Conservation (phyloP, 179 eudicot species). For the Patellifolia procumbens region DNA sequence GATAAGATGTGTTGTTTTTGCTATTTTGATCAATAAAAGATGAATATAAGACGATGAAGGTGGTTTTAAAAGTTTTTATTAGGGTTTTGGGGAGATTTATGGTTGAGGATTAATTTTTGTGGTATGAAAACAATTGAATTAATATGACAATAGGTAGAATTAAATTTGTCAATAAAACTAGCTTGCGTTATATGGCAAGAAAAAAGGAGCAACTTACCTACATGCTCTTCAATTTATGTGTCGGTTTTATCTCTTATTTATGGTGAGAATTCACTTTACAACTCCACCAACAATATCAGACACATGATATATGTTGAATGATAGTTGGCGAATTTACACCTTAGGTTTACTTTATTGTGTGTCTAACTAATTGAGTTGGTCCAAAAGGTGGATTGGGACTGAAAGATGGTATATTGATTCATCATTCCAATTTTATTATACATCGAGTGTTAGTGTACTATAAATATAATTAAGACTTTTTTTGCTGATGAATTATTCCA, state of each 20-base stretch:
- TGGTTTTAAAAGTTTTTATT: background rate
- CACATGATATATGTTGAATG: too few relatives aligned
- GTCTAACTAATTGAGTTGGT: too few relatives aligned
- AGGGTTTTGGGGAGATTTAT: background rate
- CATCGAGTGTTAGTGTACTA: too few relatives aligned
- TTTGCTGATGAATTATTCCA: too few relatives aligned
- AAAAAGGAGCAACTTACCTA: background rate
- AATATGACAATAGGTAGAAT: too few relatives aligned
- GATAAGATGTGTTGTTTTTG: background rate
- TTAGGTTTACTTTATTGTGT: background rate
- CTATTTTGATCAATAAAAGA: background rate
- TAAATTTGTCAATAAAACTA: too few relatives aligned
- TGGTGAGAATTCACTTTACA: background rate
- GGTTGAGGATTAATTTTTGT: background rate
- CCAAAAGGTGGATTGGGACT: background rate
- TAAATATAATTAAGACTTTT: too few relatives aligned
- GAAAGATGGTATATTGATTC: too few relatives aligned
- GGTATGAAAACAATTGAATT: too few relatives aligned
- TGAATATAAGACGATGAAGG: background rate
- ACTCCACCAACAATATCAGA: background rate
- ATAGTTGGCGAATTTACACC: too few relatives aligned
- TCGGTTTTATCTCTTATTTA: background rate
- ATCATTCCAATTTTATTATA: too few relatives aligned
- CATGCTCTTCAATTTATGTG: background rate
- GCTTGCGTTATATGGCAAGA: too few relatives aligned